A percentile compares a stretch with the other conserved stretches of the same genome.
Conservation (phyloP, 73 alveolate species). For the Paramecium bursaria region DNA sequence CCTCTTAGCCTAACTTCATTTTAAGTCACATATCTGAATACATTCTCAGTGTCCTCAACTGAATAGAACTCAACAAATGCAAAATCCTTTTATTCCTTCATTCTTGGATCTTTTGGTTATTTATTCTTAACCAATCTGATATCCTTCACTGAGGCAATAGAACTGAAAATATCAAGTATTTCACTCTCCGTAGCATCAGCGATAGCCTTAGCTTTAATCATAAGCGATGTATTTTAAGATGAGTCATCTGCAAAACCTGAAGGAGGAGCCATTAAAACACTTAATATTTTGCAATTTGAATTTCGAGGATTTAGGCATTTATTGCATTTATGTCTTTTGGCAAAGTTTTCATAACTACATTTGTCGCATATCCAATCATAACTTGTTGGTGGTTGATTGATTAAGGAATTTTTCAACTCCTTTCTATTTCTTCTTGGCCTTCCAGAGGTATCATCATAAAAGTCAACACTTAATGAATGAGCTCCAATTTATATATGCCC, state of each 20-base stretch:
- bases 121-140: conserved; percentile 65
- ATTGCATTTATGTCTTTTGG: conserved; percentile 69
- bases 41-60: conserved; percentile 69
- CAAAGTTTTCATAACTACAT: conserved; percentile 69
- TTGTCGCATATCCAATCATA: conserved; percentile 73
- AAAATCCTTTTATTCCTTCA: conserved; percentile 66
- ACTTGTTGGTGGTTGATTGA: conserved; percentile 56
- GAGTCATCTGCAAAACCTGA: conserved; percentile 60
- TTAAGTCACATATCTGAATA: conserved; percentile 46
- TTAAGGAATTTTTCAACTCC: conserved; percentile 51
- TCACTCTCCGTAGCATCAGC: conserved; percentile 54
- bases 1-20: conserved; percentile 55
- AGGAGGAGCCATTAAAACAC: conserved; percentile 58
- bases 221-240: conserved; percentile 48
- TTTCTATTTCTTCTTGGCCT: conserved; percentile 57
- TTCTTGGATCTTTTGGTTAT: conserved; percentile 62
- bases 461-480: conserved; percentile 34
- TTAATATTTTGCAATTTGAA: conserved; percentile 58
- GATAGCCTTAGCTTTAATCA: conserved; percentile 66
- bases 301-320: conserved; percentile 66
- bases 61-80: conserved; percentile 68
- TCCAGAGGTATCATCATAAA: conserved; percentile 64
- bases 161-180: conserved; percentile 1
- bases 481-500: conserved; percentile 48
- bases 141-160: conserved; percentile 62